These are phyloP conservation scores for Rhizodiscina lignyota DNA, from an alignment of 495 filamentous ascomycete species.

Conservation along the genomic window DNA sequence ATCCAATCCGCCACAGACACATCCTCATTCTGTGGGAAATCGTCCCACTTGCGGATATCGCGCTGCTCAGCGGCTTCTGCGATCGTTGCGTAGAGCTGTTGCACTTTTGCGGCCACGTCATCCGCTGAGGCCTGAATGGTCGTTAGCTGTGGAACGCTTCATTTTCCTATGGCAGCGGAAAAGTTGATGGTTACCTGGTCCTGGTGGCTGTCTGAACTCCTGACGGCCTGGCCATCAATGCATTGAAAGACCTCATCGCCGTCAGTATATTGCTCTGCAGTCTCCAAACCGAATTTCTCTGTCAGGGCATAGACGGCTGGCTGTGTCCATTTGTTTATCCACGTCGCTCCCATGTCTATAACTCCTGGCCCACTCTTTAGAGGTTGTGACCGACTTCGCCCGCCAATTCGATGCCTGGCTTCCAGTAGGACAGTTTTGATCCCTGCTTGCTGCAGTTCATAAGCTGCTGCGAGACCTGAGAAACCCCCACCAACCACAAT, in stretches of 20 bases:
- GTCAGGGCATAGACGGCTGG: neutral
- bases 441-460: neutral
- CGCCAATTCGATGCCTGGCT: neutral
- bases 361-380: neutral
- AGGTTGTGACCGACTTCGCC: neutral
- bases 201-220: neutral
- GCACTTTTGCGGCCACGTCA: neutral
- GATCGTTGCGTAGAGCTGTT: neutral
- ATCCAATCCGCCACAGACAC: neutral
- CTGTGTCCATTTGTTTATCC: neutral
- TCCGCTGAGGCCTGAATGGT: neutral
- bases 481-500: neutral
- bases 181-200: neutral
- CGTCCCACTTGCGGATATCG: neutral
- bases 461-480: neutral
- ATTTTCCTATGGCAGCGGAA: too few species aligned
- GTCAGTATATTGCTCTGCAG: neutral
- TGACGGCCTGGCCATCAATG: neutral
- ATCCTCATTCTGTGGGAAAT: neutral
- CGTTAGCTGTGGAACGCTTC: too few species aligned
- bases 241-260: neutral
- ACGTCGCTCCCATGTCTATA: neutral
- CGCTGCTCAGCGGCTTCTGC: neutral
- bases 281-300: neutral
- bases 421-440: neutral